Percentiles rank a stretch among this genome's conserved stretches.
Conservation (phyloP, 140 eudicot species). For the Erigeron philadelphicus region DNA sequence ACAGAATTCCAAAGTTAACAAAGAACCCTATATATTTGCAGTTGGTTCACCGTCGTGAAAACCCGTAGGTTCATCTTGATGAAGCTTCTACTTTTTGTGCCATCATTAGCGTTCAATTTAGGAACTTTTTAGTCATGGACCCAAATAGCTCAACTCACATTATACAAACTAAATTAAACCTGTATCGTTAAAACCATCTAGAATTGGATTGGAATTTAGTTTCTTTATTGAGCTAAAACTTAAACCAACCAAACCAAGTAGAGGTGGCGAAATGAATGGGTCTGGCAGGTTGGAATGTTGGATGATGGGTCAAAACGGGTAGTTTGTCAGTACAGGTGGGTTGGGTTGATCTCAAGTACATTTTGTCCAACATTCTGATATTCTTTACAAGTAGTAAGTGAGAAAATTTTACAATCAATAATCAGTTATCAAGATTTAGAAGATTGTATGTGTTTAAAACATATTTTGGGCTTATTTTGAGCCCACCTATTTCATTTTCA, state of each 20-base stretch:
- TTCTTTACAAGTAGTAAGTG: too few relatives aligned
- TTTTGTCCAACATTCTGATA: too few relatives aligned
- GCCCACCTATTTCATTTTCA: too few relatives aligned
- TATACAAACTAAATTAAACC: neutral
- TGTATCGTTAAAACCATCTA: neutral
- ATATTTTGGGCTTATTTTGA: too few relatives aligned
- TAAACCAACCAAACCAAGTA: slow-evolving; percentile 1
- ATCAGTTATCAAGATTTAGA: too few relatives aligned
- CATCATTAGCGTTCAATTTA: neutral
- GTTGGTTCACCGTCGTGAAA: slow-evolving; percentile 71
- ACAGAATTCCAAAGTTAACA: slow-evolving; percentile 58
- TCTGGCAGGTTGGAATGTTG: too few relatives aligned
- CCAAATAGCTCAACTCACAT: slow-evolving; percentile 4
- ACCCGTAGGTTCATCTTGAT: slow-evolving; percentile 41
- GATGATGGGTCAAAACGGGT: too few relatives aligned
- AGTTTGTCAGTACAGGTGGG: too few relatives aligned
- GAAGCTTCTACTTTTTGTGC: neutral
- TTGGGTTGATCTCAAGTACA: too few relatives aligned
- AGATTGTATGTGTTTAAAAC: too few relatives aligned
- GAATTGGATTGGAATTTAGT: neutral
- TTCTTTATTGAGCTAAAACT: slow-evolving; percentile 7
- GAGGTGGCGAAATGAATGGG: neutral
- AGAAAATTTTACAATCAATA: too few relatives aligned
- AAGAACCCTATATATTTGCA: slow-evolving; percentile 52
- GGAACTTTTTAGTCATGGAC: neutral